Conservation (phyloP, 2,329 filamentous ascomycete species). For the Daldinia sp. region DNA sequence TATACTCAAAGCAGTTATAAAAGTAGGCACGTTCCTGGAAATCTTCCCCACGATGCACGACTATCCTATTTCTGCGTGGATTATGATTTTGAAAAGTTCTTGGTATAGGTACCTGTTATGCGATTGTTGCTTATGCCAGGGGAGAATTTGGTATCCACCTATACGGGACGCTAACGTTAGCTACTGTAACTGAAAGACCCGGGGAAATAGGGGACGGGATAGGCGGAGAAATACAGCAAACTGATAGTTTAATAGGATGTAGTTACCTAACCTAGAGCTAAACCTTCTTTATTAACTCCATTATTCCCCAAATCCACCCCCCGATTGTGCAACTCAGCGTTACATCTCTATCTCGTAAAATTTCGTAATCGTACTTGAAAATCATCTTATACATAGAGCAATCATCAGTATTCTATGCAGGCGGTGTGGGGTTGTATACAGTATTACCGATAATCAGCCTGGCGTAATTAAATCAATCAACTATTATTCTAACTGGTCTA, state of each 20-base stretch:
- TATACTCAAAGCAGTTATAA: constrained; percentile 29
- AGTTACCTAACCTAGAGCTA: not conserved
- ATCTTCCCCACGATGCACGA: not conserved
- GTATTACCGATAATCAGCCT: no score
- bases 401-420: no score
- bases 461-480: no score
- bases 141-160: not conserved
- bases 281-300: not conserved
- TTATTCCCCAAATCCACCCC: not conserved
- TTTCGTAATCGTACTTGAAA: not conserved
- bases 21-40: not conserved
- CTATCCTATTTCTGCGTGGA: not conserved
- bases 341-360: not conserved
- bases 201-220: constrained; percentile 9
- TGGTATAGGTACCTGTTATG: not conserved
- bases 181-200: constrained; percentile 2
- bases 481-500: no score
- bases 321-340: not conserved
- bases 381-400: not conserved
- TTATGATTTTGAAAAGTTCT: not conserved
- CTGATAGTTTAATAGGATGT: not conserved
- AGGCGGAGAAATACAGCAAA: not conserved
- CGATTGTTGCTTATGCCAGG: not conserved
- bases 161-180: not conserved
- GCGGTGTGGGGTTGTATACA: no score